Evolutionary conservation across 2,329 filamentous ascomycete species (phyloP), one percentile per base, ranked within the genome.

Genomic region (Madurella fahalii): DNA sequence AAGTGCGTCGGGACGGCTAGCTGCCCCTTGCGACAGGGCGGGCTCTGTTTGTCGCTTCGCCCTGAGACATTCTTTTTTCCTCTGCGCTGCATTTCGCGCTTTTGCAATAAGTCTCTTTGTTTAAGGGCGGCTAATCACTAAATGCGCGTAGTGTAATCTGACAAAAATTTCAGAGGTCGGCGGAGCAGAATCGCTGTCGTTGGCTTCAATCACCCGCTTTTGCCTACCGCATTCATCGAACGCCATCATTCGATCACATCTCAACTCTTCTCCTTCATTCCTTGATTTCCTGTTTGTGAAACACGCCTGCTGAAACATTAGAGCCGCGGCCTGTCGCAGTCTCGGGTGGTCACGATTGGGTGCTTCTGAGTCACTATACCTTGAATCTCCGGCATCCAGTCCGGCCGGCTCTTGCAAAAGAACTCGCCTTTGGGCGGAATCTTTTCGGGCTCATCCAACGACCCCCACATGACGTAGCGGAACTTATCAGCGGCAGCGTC

Each of bases 391-490:
- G 75, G 76, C 75, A 79, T 79, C 79, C 79, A 82, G 1, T 60
- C 65, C 5, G 72, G 68, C 53, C 76, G 67, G 40, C 69, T 63
- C 50, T 71, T 77, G 63, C 77, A 80, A 59, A 80, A 82, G 67
- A 81, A 81, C 58, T 81, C 78, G 0, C 77, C 78, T 60, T 79
- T 80, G 0, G 78, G 78, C 5, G 76, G 74, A 9, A 81, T 63
- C 48, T 66, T 69, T 13, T 76, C 74, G 0, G 74, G 74, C 17
- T 78, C 69, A 53, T 81, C 77, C 4, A 82, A 65, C 0, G 77
- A 77, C 1, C 79, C 78, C 64, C 72, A 74, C 57, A 74, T 67
- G 30, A 75, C 60, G 47, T 74, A 75, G n/a, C 69, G 66, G 52
- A 73, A 73, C 59, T 69, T 69, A 40, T 77, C 74, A 16, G 72